Conservation (phyloP, 1,284 basidiomycete species). For the Ganoderma sinense region DNA sequence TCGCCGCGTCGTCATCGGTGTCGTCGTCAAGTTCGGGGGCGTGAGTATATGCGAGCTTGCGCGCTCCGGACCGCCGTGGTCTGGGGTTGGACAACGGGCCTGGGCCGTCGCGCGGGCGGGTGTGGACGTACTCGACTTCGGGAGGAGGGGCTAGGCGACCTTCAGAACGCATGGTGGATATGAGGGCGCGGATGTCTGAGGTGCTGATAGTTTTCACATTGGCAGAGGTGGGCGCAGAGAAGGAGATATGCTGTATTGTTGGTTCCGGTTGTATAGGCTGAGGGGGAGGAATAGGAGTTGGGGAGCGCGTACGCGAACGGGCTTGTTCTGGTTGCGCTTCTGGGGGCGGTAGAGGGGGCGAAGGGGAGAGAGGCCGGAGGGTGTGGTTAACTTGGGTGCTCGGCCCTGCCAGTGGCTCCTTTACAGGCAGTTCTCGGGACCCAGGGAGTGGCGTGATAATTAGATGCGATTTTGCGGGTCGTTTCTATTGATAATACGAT, state of each 20-base stretch:
- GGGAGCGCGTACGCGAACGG: not conserved
- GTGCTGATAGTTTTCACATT: not conserved
- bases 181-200: conserved; percentile 15
- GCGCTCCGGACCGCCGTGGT: not conserved
- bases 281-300: not conserved
- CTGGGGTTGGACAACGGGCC: not conserved
- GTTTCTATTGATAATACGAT: not conserved
- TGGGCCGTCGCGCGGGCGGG: not conserved
- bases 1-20: conserved; percentile 7
- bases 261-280: not conserved
- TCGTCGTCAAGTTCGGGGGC: conserved; percentile 15
- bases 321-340: no score
- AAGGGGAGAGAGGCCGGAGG: not conserved
- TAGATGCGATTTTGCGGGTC: not conserved
- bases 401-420: not conserved
- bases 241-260: not conserved
- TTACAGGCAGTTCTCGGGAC: not conserved
- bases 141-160: conserved; percentile 26
- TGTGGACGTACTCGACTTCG: conserved; percentile 13
- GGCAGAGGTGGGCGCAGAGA: not conserved
- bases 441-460: not conserved
- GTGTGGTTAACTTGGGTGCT: not conserved
- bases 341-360: not conserved
- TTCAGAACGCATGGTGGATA: conserved; percentile 20
- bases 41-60: not conserved